Conservation (phyloP, 495 filamentous ascomycete species). For the Symbiotaphrina buchneri region DNA sequence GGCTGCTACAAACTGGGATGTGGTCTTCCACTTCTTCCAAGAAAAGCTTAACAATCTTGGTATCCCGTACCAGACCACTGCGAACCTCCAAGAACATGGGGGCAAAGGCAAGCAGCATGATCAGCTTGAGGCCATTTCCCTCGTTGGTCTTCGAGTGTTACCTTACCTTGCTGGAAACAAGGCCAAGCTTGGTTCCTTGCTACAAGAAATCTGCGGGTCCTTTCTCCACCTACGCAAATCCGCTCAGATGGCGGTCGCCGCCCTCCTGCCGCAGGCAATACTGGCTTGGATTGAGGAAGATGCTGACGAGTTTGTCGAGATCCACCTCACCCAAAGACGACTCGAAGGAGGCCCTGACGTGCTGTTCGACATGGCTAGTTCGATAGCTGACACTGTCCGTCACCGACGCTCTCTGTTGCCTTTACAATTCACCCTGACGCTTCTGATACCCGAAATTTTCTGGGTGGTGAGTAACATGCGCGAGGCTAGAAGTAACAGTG, state of each 20-base stretch:
- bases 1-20: constrained; percentile 34
- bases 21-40: constrained; percentile 27
- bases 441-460: constrained; percentile 40
- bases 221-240: constrained; percentile 37
- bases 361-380: constrained; percentile 37
- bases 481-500: constrained; percentile 29
- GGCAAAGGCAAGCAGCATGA: not conserved
- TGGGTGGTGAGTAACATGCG: constrained; percentile 37
- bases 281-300: constrained; percentile 38
- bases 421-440: constrained; percentile 32
- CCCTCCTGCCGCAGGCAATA: constrained; percentile 31
- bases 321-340: constrained; percentile 30
- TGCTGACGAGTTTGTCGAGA: constrained; percentile 33
- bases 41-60: constrained; percentile 3
- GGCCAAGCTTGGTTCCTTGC: constrained; percentile 30
- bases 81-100: not conserved
- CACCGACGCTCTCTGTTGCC: constrained; percentile 31
- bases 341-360: constrained; percentile 37
- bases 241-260: constrained; percentile 35
- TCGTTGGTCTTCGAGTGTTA: constrained; percentile 27
- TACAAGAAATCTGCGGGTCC: constrained; percentile 37
- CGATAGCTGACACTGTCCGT: constrained; percentile 26
- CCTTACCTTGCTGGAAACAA: constrained; percentile 36
- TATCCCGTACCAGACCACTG: not conserved
- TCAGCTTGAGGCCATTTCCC: constrained; percentile 10